These are phyloP conservation scores for Starmerella asiatica DNA, from an alignment of 805 yeast species.

Conservation along the genomic window DNA sequence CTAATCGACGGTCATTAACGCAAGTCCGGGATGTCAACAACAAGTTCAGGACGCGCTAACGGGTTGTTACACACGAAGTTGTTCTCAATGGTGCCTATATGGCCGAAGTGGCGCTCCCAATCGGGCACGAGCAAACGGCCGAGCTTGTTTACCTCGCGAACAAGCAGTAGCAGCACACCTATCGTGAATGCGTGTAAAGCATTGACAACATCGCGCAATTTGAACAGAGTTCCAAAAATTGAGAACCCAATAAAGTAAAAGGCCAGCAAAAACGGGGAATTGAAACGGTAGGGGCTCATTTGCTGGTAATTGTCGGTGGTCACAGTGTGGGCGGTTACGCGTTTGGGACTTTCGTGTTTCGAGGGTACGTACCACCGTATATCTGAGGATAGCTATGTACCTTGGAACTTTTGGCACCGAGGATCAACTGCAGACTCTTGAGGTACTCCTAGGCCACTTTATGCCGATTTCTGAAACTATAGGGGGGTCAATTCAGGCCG, in stretches of 20 bases:
- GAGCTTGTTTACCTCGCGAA: not conserved
- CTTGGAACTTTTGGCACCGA: too few species aligned
- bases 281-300: not conserved
- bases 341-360: too few species aligned
- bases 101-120: slow-evolving; percentile 4
- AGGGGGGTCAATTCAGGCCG: too few species aligned
- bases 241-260: slow-evolving; percentile 1
- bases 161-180: not conserved
- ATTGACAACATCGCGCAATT: slow-evolving; percentile 4
- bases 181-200: not conserved
- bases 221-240: slow-evolving; percentile 1
- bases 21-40: not conserved
- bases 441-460: too few species aligned
- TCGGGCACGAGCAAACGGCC: not conserved
- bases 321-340: too few species aligned
- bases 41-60: not conserved
- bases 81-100: not conserved
- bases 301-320: too few species aligned
- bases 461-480: too few species aligned
- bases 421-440: too few species aligned
- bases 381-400: too few species aligned
- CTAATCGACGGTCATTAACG: not conserved
- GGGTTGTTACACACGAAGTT: slow-evolving; percentile 1
- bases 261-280: not conserved
- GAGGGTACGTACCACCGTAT: too few species aligned